Evolutionary conservation across 345 rosid genomes (phyloP), one percentile per base, ranked within the genome.

Genomic region (Carallia pectinifolia): DNA sequence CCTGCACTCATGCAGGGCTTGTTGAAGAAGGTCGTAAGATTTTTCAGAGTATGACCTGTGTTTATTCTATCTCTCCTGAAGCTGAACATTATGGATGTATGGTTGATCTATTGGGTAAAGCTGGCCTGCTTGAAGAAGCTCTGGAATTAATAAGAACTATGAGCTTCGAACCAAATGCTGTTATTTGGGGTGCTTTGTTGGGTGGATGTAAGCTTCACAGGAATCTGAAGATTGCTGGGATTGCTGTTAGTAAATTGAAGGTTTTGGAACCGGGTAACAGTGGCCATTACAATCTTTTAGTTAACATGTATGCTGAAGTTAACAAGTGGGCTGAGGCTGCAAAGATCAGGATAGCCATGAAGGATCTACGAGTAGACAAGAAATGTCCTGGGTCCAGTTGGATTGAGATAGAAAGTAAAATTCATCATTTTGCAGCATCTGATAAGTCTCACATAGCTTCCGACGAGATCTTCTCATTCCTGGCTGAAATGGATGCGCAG

Each of bases 1-100:
- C 95, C 15, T 93, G 92, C 78, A 79, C 88, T 72, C 98, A 89
- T 68, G 89, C 87, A 31, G 98, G 98, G 36, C 82, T 93, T 36
- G 88, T 87, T n/a, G 84, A 87, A 68, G 93, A 86, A 76, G 95
- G 97, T 44, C 83, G 77, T 54, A 69, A 47, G 67, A 76, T 72
- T 64, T 90, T 90, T 71, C 72, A 47, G 64, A 82, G 89, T 73
- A 89, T 90, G 91, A 77, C 66, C 9, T 16, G 48, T 64, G 82
- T 80, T 65, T 86, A 83, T 75, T 81, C 67, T 31, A 81, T 90
- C 55, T 55, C 55, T 65, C 86, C 87, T 17, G 67, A 71, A 66
- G 62, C 86, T 36, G 88, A 87, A 70, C 93, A 87, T 62, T 89
- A 84, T 34, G 95, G 98, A 74, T 88, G 94, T 78, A 80, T 89